Base-by-base conservation (phyloP, 78 protist genomes). In the Capsaspora owczarzaki region DNA sequence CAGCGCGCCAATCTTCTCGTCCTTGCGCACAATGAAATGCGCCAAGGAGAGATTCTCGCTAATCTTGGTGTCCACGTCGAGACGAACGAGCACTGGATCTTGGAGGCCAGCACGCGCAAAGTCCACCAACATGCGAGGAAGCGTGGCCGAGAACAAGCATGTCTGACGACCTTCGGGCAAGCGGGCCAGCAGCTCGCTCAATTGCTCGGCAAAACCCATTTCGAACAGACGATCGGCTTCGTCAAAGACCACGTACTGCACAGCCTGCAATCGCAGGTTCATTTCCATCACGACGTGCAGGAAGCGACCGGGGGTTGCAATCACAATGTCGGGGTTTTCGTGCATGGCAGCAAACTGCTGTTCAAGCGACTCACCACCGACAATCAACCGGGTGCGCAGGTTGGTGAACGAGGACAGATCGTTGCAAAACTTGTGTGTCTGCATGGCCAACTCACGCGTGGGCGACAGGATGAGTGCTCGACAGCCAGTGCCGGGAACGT, bases 281-380 rank as follows among this genome's bases (percentile, higher is more conserved):
- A 92, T 93, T 53, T 96, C 95, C 31, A 86, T 60, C n/a, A 90
- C 56, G 69, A 85, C 82, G 85, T 96, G 99, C 81, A 91, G 46
- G 19, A 96, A 84, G 5, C 99, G 95, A 37, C 99, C 99, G 0
- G 99, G 99, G 19, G 99, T 96, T 27, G 98, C 98, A 37, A 98
- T 89, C 31, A 97, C 70, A 77, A 95, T 87, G 92, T 96, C 99
- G 0, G 97, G 96, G 81, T 95, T 87, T 60, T 81, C 60, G 29
- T 96, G 88, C 23, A 97, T 71, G 16, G 60, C 71, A 5, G 74
- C 56, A 83, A 91, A 95, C 81, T 95, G 98, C n/a, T 78, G 79
- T 33, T 86, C 94, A 80, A 96, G 78, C 43, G 68, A 8, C 53
- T 96, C 96, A 20, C 98, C 99, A 40, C 99, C 99, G n/a, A 97